Percentiles rank a stretch among this genome's conserved stretches.
Evolutionary conservation across 495 filamentous ascomycete species (phyloP).

Genomic region (Lepidopterella palustris): DNA sequence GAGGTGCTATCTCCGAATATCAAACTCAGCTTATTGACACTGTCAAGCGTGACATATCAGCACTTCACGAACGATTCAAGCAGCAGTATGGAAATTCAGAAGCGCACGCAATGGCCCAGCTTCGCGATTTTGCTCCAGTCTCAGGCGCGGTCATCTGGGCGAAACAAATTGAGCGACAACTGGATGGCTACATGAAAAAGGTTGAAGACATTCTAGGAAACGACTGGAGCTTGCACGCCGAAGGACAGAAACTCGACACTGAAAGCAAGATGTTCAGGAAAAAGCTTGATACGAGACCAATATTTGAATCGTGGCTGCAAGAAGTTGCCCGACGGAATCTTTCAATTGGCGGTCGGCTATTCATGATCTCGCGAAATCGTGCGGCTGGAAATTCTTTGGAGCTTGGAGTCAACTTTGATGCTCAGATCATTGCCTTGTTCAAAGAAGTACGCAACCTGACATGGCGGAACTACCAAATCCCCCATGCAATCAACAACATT

Average conservation of each 20-base stretch:
- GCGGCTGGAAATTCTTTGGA: slow-evolving; percentile 80
- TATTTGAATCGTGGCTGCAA: slow-evolving; percentile 90
- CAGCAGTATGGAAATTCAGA: slow-evolving; percentile 97
- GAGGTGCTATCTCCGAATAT: slow-evolving; percentile 94
- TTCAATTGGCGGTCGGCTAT: slow-evolving; percentile 83
- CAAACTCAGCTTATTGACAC: slow-evolving; percentile 95
- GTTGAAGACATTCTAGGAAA: slow-evolving; percentile 91
- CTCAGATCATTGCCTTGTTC: slow-evolving; percentile 92
- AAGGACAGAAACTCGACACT: slow-evolving; percentile 85
- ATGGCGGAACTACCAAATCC: slow-evolving; percentile 88
- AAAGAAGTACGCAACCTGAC: slow-evolving; percentile 97
- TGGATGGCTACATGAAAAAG: slow-evolving; percentile 94
- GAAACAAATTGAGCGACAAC: slow-evolving; percentile 89
- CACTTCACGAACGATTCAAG: slow-evolving; percentile 93
- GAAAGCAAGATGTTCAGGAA: slow-evolving; percentile 89
- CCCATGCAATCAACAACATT: slow-evolving; percentile 86
- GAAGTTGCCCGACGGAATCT: slow-evolving; percentile 82
- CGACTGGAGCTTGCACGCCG: slow-evolving; percentile 88
- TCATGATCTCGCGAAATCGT: slow-evolving; percentile 80
- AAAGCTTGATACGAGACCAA: slow-evolving; percentile 86
- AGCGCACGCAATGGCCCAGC: slow-evolving; percentile 93
- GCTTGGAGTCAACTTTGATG: slow-evolving; percentile 90
- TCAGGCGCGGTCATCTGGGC: slow-evolving; percentile 97
- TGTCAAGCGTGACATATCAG: slow-evolving; percentile 89
- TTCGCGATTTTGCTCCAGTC: slow-evolving; percentile 90